Percentiles rank a stretch among this genome's conserved stretches.
These are phyloP conservation scores for Penicillium occitanis DNA, from an alignment of 2,329 filamentous ascomycete species.

Conservation along the genomic window DNA sequence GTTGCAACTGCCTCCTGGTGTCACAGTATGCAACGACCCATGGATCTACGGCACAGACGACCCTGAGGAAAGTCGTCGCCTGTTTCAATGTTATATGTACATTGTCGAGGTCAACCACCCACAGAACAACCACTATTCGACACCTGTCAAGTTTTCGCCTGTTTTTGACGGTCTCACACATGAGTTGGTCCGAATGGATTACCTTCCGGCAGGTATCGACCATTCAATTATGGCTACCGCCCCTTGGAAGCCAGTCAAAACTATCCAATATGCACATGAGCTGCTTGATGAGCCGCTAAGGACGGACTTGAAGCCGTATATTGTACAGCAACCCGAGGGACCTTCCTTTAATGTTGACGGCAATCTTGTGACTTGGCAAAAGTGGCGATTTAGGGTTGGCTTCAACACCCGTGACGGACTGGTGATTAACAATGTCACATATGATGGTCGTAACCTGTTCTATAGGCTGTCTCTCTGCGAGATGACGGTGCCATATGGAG, in stretches of 20 bases:
- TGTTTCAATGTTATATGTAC: constrained; percentile 46
- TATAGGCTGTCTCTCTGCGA: constrained; percentile 66
- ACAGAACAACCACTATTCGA: constrained; percentile 40
- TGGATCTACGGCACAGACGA: constrained; percentile 67
- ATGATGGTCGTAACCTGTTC: constrained; percentile 64
- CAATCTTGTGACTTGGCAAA: constrained; percentile 63
- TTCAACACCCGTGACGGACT: constrained; percentile 66
- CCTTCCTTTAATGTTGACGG: constrained; percentile 60
- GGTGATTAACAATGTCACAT: constrained; percentile 66
- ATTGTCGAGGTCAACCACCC: constrained; percentile 37
- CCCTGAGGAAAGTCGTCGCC: constrained; percentile 38
- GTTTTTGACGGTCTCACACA: constrained; percentile 60
- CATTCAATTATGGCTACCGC: constrained; percentile 56
- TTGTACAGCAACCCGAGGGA: constrained; percentile 65
- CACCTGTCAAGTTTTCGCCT: constrained; percentile 39
- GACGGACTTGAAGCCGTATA: constrained; percentile 62
- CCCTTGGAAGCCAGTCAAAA: constrained; percentile 57
- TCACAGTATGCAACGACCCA: constrained; percentile 58
- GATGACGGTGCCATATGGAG: constrained; percentile 56
- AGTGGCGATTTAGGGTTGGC: constrained; percentile 61
- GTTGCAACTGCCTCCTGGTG: constrained; percentile 57
- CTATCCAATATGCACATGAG: constrained; percentile 56
- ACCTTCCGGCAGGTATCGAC: constrained; percentile 66
- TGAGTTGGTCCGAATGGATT: constrained; percentile 68
- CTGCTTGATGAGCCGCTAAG: constrained; percentile 49